These are phyloP conservation scores for Phlyctochytrium arcticum DNA, from an alignment of 192 early-diverging fungal genomes.

Conservation along the genomic window DNA sequence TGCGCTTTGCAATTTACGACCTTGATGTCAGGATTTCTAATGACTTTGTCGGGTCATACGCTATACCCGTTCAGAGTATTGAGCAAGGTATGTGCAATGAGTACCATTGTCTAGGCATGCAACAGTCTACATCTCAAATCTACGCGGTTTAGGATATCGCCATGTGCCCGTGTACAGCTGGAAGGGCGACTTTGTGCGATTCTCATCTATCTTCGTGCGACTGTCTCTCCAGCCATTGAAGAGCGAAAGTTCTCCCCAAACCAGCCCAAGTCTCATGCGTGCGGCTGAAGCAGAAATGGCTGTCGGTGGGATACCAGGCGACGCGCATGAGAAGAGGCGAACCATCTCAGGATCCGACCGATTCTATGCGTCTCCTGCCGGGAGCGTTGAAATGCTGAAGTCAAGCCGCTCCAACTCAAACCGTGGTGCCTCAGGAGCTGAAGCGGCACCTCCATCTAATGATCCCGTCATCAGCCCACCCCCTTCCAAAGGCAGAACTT, in stretches of 20 bases:
- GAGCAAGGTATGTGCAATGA: constrained; percentile 39
- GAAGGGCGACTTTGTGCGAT: constrained; percentile 59
- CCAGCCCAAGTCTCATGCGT: not conserved
- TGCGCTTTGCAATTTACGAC: constrained; percentile 42
- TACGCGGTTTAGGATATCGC: constrained; percentile 49
- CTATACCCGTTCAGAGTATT: constrained; percentile 33
- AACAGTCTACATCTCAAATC: not conserved
- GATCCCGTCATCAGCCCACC: not conserved
- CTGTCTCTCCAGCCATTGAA: not conserved
- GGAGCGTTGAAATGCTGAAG: no score
- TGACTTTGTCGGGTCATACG: constrained; percentile 40
- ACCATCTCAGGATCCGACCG: not conserved
- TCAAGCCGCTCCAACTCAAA: no score
- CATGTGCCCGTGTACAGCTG: constrained; percentile 62
- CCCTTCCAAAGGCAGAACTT: not conserved
- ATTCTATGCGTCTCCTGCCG: no score
- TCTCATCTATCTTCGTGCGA: constrained; percentile 58
- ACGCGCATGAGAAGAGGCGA: not conserved
- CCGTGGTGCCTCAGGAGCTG: no score
- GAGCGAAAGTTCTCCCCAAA: not conserved
- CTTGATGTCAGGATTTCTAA: constrained; percentile 24
- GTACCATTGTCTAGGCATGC: not conserved
- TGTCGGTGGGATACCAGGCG: not conserved
- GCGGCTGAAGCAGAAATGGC: not conserved
- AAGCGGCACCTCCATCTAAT: not conserved